Conservation (phyloP, 208 protist species). For the Hexamita inflata region DNA sequence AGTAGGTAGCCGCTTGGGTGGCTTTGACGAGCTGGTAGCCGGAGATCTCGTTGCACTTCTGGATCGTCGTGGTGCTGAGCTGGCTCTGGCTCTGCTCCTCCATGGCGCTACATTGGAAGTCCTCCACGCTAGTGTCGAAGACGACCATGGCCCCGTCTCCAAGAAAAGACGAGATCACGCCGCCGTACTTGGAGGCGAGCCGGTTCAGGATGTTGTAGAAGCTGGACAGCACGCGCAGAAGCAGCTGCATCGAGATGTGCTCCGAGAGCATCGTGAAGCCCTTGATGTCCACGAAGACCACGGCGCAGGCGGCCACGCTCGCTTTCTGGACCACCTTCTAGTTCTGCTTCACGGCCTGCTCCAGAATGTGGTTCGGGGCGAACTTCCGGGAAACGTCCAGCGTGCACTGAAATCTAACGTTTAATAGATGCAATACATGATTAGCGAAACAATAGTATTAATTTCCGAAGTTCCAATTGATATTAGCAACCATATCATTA, state of each 20-base stretch:
- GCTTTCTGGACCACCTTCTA: too few species aligned
- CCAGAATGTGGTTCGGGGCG: too few species aligned
- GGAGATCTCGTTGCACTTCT: background rate
- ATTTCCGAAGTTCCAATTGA: too few species aligned
- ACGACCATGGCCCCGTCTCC: conserved; percentile 8
- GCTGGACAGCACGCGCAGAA: background rate
- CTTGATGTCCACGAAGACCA: conserved; percentile 1
- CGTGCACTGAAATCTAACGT: too few species aligned
- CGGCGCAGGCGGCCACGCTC: too few species aligned
- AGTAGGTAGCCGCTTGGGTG: background rate
- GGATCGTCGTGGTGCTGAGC: too few species aligned
- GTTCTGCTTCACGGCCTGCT: too few species aligned
- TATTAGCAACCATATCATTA: too few species aligned
- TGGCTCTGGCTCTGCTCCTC: background rate
- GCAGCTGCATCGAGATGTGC: background rate
- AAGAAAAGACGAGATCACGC: background rate
- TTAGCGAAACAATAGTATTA: too few species aligned
- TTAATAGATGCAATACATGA: too few species aligned
- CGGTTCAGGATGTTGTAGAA: conserved; percentile 5
- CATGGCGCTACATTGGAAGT: background rate
- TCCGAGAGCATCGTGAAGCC: conserved; percentile 7
- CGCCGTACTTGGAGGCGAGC: background rate
- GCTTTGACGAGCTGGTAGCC: background rate
- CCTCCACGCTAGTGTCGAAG: background rate
- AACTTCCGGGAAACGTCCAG: too few species aligned